Conservation (phyloP, 208 protist genomes). For the Sergeia podlipaevii region DNA sequence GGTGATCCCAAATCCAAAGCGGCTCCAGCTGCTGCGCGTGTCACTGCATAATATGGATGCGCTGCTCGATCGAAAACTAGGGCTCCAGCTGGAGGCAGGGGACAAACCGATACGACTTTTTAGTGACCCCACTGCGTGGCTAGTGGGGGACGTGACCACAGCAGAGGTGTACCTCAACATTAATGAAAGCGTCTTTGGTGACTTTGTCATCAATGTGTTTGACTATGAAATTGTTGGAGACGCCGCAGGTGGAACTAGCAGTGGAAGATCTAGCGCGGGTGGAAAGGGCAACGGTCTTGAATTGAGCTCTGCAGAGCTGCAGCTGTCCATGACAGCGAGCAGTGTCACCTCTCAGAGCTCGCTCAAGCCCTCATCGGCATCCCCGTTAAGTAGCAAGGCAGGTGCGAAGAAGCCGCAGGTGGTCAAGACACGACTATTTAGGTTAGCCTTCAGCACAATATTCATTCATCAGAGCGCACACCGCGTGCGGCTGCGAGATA, state of each 20-base stretch:
- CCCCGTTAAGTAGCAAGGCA: slow-evolving; percentile 4
- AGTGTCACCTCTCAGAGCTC: slow-evolving; percentile 1
- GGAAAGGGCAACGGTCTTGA: background rate
- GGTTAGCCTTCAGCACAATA: slow-evolving; percentile 77
- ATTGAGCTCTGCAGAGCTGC: background rate
- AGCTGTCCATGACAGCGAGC: background rate
- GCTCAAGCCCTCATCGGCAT: background rate
- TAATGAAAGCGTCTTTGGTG: slow-evolving; percentile 58
- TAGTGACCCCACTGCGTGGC: slow-evolving; percentile 56
- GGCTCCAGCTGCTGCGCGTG: slow-evolving; percentile 36
- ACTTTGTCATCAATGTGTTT: slow-evolving; percentile 60
- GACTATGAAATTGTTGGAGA: slow-evolving; percentile 32
- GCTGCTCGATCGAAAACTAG: slow-evolving; percentile 34
- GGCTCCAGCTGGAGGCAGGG: slow-evolving; percentile 40
- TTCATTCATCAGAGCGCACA: slow-evolving; percentile 61
- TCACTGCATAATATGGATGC: slow-evolving; percentile 63
- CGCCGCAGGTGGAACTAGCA: background rate
- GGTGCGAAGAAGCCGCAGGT: slow-evolving; percentile 12
- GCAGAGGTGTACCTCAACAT: slow-evolving; percentile 44
- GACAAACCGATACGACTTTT: slow-evolving; percentile 36
- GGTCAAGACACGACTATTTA: slow-evolving; percentile 42
- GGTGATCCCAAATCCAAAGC: slow-evolving; percentile 52
- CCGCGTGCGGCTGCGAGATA: slow-evolving; percentile 51
- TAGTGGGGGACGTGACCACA: slow-evolving; percentile 19
- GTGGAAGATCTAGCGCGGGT: background rate